phyloP scores from a whole-genome alignment of 768 basidiomycete species.

The Hypholoma fasciculare region DNA sequence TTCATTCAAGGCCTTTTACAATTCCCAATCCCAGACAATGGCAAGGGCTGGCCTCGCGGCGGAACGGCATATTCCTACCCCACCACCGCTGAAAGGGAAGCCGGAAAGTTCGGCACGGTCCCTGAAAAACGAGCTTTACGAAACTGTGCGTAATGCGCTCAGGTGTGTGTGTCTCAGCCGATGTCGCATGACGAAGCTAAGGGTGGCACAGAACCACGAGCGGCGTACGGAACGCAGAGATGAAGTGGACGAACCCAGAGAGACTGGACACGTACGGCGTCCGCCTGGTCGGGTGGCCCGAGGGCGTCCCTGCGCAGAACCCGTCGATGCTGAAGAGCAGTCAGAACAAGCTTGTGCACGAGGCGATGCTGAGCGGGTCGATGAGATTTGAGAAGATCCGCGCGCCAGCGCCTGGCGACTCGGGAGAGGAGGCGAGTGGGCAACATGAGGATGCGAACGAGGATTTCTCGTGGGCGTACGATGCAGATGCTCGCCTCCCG shows the following conservation, averaged over 20 bases:
- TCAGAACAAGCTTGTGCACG: slow-evolving; percentile 56
- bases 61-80: slow-evolving; percentile 16
- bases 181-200: slow-evolving; percentile 2
- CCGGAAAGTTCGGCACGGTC: slow-evolving; percentile 29
- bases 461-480: slow-evolving; percentile 46
- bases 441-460: slow-evolving; percentile 22
- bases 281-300: slow-evolving; percentile 64
- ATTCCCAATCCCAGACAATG: slow-evolving; percentile 24
- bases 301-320: slow-evolving; percentile 56
- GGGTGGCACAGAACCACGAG: slow-evolving; percentile 43
- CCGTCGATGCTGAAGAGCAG: slow-evolving; percentile 56
- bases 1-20: slow-evolving; percentile 50
- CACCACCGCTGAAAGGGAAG: slow-evolving; percentile 21
- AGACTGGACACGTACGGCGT: slow-evolving; percentile 58
- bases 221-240: slow-evolving; percentile 65
- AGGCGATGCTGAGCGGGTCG: slow-evolving; percentile 46
- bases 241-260: slow-evolving; percentile 75
- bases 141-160: slow-evolving; percentile 50
- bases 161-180: slow-evolving; percentile 37
- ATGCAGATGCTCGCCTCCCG: slow-evolving; percentile 28
- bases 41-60: slow-evolving; percentile 4
- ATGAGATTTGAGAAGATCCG: slow-evolving; percentile 45
- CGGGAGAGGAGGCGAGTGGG: neutral
- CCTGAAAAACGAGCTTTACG: slow-evolving; percentile 58
- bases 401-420: neutral